Percentiles rank a stretch among this genome's conserved stretches.
phyloP scores from a whole-genome alignment of 2,329 filamentous ascomycete species.

The Penicillium paneum region DNA sequence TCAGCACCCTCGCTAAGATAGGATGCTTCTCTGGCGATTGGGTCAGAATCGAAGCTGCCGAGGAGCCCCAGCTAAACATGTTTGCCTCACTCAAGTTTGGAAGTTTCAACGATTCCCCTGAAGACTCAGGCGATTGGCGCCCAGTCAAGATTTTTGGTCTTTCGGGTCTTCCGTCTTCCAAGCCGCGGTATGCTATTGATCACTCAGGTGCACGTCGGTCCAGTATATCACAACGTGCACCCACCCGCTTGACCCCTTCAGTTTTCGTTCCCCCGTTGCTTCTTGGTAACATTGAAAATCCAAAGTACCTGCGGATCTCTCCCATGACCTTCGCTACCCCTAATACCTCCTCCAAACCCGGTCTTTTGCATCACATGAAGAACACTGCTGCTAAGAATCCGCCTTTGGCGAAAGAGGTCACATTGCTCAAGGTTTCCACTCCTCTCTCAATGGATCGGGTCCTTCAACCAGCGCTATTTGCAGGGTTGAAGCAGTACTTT shows the following conservation, averaged over 20 bases:
- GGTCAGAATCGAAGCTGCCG: slow-evolving; percentile 77
- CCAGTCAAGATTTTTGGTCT: slow-evolving; percentile 86
- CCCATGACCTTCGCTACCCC: slow-evolving; percentile 45
- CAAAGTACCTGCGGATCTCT: slow-evolving; percentile 75
- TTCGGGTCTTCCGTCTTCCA: slow-evolving; percentile 60
- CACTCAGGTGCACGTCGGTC: slow-evolving; percentile 49
- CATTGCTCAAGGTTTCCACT: slow-evolving; percentile 81
- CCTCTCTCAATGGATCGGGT: slow-evolving; percentile 82
- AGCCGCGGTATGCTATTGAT: slow-evolving; percentile 56
- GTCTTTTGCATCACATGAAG: slow-evolving; percentile 53
- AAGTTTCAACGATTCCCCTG: slow-evolving; percentile 44
- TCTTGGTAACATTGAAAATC: slow-evolving; percentile 76
- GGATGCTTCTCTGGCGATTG: slow-evolving; percentile 98
- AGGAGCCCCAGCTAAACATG: slow-evolving; percentile 62
- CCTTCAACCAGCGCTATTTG: slow-evolving; percentile 80
- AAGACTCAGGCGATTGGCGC: slow-evolving; percentile 70
- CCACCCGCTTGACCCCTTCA: slow-evolving; percentile 52
- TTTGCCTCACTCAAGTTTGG: slow-evolving; percentile 63
- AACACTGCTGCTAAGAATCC: slow-evolving; percentile 49
- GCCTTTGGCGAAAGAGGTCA: slow-evolving; percentile 71
- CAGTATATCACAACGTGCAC: slow-evolving; percentile 52
- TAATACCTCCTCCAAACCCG: slow-evolving; percentile 52
- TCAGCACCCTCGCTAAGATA: slow-evolving; percentile 78
- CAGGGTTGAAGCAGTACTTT: slow-evolving; percentile 84
- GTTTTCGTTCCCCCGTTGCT: slow-evolving; percentile 82